Evolutionary conservation across 306 rosid genomes (phyloP).

Genomic region (Sesbania bispinosa): DNA sequence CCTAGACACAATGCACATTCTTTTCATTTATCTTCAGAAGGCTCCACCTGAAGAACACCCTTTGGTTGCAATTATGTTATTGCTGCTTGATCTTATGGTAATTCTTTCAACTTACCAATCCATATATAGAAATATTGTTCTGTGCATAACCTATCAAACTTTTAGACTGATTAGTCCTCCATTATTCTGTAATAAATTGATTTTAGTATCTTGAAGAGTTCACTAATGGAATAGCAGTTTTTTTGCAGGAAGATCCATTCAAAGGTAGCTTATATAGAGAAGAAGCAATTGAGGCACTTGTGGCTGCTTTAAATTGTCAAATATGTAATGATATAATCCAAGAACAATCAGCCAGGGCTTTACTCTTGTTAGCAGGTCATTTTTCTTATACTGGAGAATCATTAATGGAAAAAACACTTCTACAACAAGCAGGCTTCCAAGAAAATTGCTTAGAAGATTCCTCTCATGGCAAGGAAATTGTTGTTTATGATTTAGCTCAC

Average conservation of each 20-base stretch:
- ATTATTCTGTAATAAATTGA: background rate
- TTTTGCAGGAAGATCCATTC: conserved; percentile 74
- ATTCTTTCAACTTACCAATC: conserved; percentile 28
- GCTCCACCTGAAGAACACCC: conserved; percentile 57
- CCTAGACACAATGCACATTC: conserved; percentile 58
- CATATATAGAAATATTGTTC: background rate
- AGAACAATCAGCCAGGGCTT: conserved; percentile 65
- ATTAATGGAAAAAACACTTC: conserved; percentile 49
- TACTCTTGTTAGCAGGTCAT: conserved; percentile 59
- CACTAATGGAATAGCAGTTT: conserved; percentile 66
- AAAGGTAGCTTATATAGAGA: conserved; percentile 64
- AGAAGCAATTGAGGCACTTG: conserved; percentile 71
- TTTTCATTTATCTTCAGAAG: conserved; percentile 55
- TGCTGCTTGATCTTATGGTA: conserved; percentile 87
- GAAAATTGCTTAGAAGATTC: conserved; percentile 39
- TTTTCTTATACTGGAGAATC: conserved; percentile 63
- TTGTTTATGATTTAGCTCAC: conserved; percentile 28
- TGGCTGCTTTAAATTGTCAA: conserved; percentile 49
- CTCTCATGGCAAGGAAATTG: conserved; percentile 35
- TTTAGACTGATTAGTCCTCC: background rate
- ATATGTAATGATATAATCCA: conserved; percentile 38
- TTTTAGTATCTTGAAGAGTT: conserved; percentile 31
- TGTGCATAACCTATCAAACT: background rate
- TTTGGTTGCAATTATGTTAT: conserved; percentile 53
- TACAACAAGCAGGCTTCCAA: conserved; percentile 65